Conservation (phyloP, 2,329 filamentous ascomycete species). For the Aspergillus fumigatus region DNA sequence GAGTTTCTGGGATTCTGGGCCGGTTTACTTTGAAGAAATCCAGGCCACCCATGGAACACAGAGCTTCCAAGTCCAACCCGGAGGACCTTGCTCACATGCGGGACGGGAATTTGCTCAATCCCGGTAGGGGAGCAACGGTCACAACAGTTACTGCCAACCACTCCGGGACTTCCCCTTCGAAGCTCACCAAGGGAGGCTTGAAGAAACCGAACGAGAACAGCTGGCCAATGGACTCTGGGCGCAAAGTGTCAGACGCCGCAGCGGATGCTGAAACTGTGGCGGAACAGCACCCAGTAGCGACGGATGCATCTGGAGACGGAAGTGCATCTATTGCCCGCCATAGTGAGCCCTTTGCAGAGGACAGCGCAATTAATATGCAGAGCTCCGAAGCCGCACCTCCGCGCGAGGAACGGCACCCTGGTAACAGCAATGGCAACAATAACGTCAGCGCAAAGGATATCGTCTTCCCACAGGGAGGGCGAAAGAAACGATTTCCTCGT, state of each 20-base stretch:
- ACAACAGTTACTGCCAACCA: conserved; percentile 20
- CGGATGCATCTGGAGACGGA: neutral
- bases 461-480: conserved; percentile 32
- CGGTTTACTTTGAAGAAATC: conserved; percentile 29
- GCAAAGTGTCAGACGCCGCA: neutral
- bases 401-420: neutral
- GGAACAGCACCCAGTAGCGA: neutral
- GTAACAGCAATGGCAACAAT: neutral
- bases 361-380: neutral
- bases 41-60: conserved; percentile 18
- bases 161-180: conserved; percentile 17
- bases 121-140: conserved; percentile 7
- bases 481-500: conserved; percentile 44
- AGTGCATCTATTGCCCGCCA: neutral
- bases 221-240: conserved; percentile 24
- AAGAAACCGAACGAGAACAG: conserved; percentile 16
- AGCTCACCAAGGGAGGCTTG: conserved; percentile 25
- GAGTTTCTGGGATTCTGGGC: conserved; percentile 28
- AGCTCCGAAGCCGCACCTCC: neutral
- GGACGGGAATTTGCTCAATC: conserved; percentile 18
- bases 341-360: neutral
- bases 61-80: conserved; percentile 50
- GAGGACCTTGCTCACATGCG: conserved; percentile 42
- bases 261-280: neutral
- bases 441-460: conserved; percentile 21